These are phyloP conservation scores for Beauveria caledonica DNA, from an alignment of 2,329 filamentous ascomycete genomes.

Conservation along the genomic window DNA sequence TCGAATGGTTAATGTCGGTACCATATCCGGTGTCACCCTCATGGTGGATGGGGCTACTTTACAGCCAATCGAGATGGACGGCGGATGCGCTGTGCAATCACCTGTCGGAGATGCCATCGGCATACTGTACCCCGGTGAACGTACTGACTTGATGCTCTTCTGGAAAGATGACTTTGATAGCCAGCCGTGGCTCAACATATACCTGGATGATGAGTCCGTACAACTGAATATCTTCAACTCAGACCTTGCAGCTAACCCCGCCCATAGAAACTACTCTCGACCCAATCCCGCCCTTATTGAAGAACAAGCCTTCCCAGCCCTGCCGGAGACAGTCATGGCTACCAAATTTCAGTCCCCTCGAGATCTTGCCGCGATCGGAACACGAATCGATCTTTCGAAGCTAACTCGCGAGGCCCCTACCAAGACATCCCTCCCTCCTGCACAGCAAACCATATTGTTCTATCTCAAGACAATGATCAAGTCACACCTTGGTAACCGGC, in stretches of 20 bases:
- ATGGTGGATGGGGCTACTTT: slow-evolving; percentile 16
- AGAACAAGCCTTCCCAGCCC: slow-evolving; percentile 9
- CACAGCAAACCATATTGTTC: slow-evolving; percentile 17
- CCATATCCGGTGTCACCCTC: slow-evolving; percentile 17
- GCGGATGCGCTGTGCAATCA: slow-evolving; percentile 14
- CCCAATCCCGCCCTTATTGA: slow-evolving; percentile 14
- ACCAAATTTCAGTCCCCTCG: neutral
- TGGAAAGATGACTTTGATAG: slow-evolving; percentile 12
- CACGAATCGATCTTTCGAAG: neutral
- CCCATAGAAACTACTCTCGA: slow-evolving; percentile 17
- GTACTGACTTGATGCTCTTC: slow-evolving; percentile 16
- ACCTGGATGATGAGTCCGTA: slow-evolving; percentile 20
- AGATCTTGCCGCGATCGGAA: neutral
- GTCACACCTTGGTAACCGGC: slow-evolving; percentile 16
- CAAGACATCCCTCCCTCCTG: slow-evolving; percentile 1
- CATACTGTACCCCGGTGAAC: slow-evolving; percentile 20
- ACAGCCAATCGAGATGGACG: slow-evolving; percentile 17
- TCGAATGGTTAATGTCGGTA: slow-evolving; percentile 19
- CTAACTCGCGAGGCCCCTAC: neutral
- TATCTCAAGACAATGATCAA: slow-evolving; percentile 19
- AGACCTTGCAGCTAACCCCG: neutral
- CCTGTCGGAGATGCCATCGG: slow-evolving; percentile 15
- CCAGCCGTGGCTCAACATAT: slow-evolving; percentile 16
- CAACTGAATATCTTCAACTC: neutral
- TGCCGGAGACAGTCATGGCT: neutral